Evolutionary conservation across 75 land plant genomes (phyloP).

Genomic region (Pinus taeda): DNA sequence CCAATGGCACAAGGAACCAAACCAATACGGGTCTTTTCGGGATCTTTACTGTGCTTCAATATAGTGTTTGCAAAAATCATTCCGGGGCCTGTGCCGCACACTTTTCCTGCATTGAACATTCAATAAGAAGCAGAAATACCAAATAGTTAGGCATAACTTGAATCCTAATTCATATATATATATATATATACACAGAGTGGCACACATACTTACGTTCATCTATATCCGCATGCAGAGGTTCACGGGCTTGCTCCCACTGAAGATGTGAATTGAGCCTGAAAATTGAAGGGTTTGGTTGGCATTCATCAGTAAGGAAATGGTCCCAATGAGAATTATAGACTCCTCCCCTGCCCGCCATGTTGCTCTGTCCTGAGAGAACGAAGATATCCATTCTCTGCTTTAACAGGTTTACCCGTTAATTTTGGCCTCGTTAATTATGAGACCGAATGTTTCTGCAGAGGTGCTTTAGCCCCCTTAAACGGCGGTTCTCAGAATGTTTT

Average conservation of each 20-base stretch:
- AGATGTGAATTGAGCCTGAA: constrained; percentile 44
- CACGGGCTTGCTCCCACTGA: constrained; percentile 74
- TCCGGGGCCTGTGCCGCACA: constrained; percentile 81
- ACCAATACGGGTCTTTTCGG: constrained; percentile 29
- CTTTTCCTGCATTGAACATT: constrained; percentile 19
- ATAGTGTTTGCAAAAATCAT: constrained; percentile 63
- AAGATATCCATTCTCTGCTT: constrained; percentile 31
- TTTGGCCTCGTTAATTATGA: no score
- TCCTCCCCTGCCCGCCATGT: constrained; percentile 97
- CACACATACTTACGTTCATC: constrained; percentile 32
- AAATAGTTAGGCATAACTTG: not conserved
- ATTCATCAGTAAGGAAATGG: constrained; percentile 51
- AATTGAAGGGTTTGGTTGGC: constrained; percentile 49
- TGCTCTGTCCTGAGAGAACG: constrained; percentile 94
- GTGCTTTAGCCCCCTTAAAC: no score
- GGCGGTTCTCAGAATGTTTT: no score
- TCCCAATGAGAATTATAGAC: constrained; percentile 52
- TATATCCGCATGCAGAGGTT: constrained; percentile 80
- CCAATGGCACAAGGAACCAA: constrained; percentile 79
- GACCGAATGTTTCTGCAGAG: no score
- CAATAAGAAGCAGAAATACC: not conserved
- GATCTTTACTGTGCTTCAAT: constrained; percentile 10
- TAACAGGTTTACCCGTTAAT: no score
- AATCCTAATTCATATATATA: no score
- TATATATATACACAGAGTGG: no score